Evolutionary conservation across 805 yeast species (phyloP), one percentile per base, ranked within the genome.

Genomic region (Naumovozyma dairenensis): DNA sequence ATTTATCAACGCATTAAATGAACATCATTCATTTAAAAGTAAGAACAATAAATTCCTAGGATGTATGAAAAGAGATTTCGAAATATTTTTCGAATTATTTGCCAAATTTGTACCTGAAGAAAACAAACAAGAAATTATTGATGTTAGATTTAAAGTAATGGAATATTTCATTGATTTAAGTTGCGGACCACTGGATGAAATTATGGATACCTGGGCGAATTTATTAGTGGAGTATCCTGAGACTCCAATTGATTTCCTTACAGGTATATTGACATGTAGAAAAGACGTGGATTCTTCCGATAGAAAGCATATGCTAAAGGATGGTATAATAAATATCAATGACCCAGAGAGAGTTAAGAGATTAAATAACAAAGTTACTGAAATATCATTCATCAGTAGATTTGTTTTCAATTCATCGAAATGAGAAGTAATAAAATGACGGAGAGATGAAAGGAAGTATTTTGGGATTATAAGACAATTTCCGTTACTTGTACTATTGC

Each of bases 191-290:
- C 58, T 63, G 6, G 67, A 63, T n/a, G 71, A 67, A 21, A 61
- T 76, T 17, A 47, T 69, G n/a, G 63, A 53, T 18, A 65, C 71
- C 35, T 81, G 86, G 77, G 66, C 65, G 48, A 73, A 69, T 28
- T 70, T 81, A 25, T 61, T 85, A 33, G 63, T 64, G 9, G 70
- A 69, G 26, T 85, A 78, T 62, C 77, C 84, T 60, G 86, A 84
- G 53, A 77, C 87, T 37, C 86, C 94, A 0, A 59, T 78, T 6
- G 78, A 72, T 32, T 71, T 85, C 48, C 66, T 87, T 28, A 72
- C 71, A 29, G 76, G 77, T 10, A 69, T 85, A 27, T 65, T 86
- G 34, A 63, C 65, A 43, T 55, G 63, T 25, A 54, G 66, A 37
- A 55, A 59, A 34, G 66, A 62, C 33, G 49, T 60, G 28, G 65